These are phyloP conservation scores for Globisporangium rhizosaccharum DNA, from an alignment of 352 stramenopile species.

Conservation along the genomic window DNA sequence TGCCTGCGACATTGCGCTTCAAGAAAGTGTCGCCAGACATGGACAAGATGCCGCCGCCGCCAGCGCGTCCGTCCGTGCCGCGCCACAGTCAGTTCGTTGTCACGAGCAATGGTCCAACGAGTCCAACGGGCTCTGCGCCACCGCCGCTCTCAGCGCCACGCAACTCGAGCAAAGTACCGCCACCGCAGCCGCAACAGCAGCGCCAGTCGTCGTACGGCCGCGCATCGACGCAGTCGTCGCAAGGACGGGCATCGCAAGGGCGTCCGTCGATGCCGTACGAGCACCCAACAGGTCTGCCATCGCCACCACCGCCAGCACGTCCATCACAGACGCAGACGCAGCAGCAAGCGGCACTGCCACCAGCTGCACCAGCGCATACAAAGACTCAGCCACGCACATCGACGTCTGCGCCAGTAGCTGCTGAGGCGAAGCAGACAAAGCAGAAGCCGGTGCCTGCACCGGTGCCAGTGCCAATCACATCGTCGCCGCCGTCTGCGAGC, in stretches of 20 bases:
- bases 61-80: constrained; percentile 24
- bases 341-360: neutral
- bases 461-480: constrained; percentile 2
- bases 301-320: neutral
- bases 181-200: constrained; percentile 24
- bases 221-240: constrained; percentile 6
- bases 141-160: constrained; percentile 7
- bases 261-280: constrained; percentile 19
- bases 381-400: constrained; percentile 3
- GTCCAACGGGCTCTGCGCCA: constrained; percentile 38
- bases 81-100: constrained; percentile 66
- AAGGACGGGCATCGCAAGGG: constrained; percentile 5
- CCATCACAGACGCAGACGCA: neutral
- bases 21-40: constrained; percentile 71
- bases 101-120: constrained; percentile 53
- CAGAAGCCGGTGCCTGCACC: constrained; percentile 8
- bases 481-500: neutral
- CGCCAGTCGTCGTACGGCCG: constrained; percentile 6
- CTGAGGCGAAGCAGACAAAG: neutral
- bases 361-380: constrained; percentile 4
- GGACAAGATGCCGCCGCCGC: constrained; percentile 26
- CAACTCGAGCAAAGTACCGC: constrained; percentile 15
- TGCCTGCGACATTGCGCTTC: constrained; percentile 82
- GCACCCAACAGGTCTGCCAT: constrained; percentile 11
- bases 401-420: neutral